Evolutionary conservation across 768 basidiomycete genomes (phyloP).

Genomic region (Rhodotorula babjevae): DNA sequence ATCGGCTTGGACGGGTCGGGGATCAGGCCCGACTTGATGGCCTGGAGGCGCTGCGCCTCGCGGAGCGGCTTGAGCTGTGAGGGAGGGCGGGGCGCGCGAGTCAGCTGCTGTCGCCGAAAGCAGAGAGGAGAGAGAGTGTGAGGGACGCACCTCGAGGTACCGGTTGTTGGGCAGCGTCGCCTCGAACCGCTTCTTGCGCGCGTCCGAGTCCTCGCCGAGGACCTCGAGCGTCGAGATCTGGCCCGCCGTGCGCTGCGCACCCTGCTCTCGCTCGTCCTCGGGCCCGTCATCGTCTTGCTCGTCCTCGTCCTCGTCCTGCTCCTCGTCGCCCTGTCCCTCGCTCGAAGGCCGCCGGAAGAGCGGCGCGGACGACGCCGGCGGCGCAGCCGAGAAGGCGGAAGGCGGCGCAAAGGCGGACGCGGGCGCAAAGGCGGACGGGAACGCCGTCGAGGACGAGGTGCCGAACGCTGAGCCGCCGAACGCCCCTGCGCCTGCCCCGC

Average conservation of each 20-base stretch:
- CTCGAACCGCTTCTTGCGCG: constrained; percentile 34
- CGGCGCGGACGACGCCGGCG: neutral
- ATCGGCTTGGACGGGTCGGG: constrained; percentile 75
- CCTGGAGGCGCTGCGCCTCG: constrained; percentile 43
- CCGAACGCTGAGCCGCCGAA: neutral
- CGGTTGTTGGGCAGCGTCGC: constrained; percentile 27
- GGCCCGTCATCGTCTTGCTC: no score
- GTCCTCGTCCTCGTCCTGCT: no score
- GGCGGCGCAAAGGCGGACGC: neutral
- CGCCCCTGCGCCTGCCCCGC: neutral
- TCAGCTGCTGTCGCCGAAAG: neutral
- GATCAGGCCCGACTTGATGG: constrained; percentile 79
- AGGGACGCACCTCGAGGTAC: constrained; percentile 25
- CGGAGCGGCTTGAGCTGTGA: constrained; percentile 48
- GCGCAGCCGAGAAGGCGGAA: neutral
- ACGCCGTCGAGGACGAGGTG: no score
- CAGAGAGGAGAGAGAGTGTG: neutral
- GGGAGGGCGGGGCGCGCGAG: no score
- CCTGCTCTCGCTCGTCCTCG: neutral
- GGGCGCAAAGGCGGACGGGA: neutral
- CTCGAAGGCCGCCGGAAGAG: neutral
- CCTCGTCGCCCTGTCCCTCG: neutral
- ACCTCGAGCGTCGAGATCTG: constrained; percentile 36
- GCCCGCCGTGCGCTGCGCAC: neutral
- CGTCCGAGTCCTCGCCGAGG: constrained; percentile 35